phyloP scores from a whole-genome alignment of 495 filamentous ascomycete genomes.

The Aspergillus mulundensis region DNA sequence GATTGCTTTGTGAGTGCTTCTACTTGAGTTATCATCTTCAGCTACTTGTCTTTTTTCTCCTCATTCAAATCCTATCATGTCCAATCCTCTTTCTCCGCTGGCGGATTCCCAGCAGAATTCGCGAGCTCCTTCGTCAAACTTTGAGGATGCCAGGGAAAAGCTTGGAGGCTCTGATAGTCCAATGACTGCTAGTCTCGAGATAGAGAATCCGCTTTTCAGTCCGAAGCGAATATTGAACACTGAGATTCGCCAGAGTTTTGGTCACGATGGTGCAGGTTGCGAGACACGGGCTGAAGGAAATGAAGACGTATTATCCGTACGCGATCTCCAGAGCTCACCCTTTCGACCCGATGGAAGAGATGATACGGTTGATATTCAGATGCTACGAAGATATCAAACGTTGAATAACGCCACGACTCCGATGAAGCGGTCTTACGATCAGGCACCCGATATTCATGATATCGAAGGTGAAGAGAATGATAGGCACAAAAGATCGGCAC shows the following conservation, averaged over 20 bases:
- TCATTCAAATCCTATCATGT: slow-evolving; percentile 35
- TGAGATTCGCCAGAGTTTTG: slow-evolving; percentile 13
- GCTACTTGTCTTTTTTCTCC: too few species aligned
- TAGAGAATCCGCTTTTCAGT: slow-evolving; percentile 35
- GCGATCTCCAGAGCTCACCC: slow-evolving; percentile 33
- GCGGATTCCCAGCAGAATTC: slow-evolving; percentile 43
- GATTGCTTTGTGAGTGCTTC: background rate
- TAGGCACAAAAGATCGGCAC: slow-evolving; percentile 32
- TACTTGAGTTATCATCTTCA: too few species aligned
- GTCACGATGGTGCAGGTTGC: slow-evolving; percentile 7
- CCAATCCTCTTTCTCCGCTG: slow-evolving; percentile 43
- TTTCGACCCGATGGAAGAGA: slow-evolving; percentile 34
- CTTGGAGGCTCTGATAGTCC: slow-evolving; percentile 9
- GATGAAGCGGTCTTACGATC: slow-evolving; percentile 38
- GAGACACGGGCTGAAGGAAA: slow-evolving; percentile 15
- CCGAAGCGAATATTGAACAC: slow-evolving; percentile 26
- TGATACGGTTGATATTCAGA: slow-evolving; percentile 31
- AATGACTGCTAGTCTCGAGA: slow-evolving; percentile 19
- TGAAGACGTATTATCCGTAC: slow-evolving; percentile 20
- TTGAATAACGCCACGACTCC: slow-evolving; percentile 26
- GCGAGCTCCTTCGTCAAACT: slow-evolving; percentile 29
- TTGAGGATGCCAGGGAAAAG: slow-evolving; percentile 8
- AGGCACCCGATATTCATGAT: slow-evolving; percentile 30
- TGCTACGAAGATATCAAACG: slow-evolving; percentile 20
- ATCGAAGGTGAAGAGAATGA: slow-evolving; percentile 21